Base-by-base conservation (phyloP, 148 eudicot species). In the Nyssa sinensis region DNA sequence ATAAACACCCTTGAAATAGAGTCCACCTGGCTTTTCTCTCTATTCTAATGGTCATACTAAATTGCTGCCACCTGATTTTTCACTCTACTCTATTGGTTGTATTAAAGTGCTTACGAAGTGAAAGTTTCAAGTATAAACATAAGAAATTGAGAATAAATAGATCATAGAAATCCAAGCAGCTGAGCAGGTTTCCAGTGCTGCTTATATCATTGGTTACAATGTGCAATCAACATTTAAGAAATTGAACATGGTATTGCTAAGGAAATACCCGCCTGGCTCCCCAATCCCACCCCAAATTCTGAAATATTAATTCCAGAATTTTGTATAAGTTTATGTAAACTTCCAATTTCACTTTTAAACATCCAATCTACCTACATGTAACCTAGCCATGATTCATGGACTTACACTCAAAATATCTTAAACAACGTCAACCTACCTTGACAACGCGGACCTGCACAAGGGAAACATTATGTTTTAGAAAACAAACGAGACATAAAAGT, bases 381-480 rank as follows among this genome's bases (percentile, higher is more conserved):
- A 67, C 25, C 64, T 69, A 67, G 24, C 51, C 9, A 62, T 41
- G 69, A 68, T 69, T 53, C 57, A 62, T 68, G 62, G 74, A 86
- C 86, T 80, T 80, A 76, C 82, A 67, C 67, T 67, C 72, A 39
- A 69, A 71, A 74, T 74, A 32, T 67, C 68, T 29, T 64, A 74
- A 83, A 66, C 83, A 79, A 68, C 51, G 63, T 47, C 70, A 74
- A 85, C 98, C 74, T 85, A 95, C 99, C 99, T 95, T 92, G 69
- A 95, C 94, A 83, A 70, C 74, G 35, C 99, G 99, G 78, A 95
- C 97, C 98, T 95, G 98, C 92, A 85, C 34, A 80, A 76, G 62
- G 62, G 33, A 60, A 47, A n/a, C 31, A 29, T 80, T 13, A 75
- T 7, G 47, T 58, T 65, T 27, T 23, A 59, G 25, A 67, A 44